phyloP scores from a whole-genome alignment of 257 asterid genomes.

The Capsicum chinense region DNA sequence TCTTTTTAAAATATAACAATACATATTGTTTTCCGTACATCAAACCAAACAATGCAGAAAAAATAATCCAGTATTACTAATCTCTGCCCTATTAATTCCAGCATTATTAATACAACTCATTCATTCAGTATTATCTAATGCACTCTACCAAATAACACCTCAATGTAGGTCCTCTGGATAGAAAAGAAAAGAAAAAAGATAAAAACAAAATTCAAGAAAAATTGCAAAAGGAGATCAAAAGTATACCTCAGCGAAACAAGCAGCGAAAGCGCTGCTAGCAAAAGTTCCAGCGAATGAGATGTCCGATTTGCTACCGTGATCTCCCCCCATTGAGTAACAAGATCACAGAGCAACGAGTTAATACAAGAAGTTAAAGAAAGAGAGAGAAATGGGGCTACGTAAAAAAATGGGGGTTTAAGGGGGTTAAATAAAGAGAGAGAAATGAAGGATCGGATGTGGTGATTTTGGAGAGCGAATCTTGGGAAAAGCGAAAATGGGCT shows the following conservation, averaged over 20 bases:
- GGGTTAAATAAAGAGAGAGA: neutral
- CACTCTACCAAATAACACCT: too few relatives aligned
- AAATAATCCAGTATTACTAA: too few relatives aligned
- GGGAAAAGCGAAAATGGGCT: conserved; percentile 10
- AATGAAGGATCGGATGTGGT: neutral
- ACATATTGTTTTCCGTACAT: too few relatives aligned
- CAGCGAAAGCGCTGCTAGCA: conserved; percentile 92
- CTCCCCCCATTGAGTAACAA: conserved; percentile 51
- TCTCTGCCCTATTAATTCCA: too few relatives aligned
- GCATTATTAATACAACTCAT: too few relatives aligned
- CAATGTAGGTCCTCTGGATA: too few relatives aligned
- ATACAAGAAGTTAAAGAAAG: neutral
- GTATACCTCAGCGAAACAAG: conserved; percentile 87
- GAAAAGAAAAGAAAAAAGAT: neutral
- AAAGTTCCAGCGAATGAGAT: conserved; percentile 83
- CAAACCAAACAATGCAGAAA: too few relatives aligned
- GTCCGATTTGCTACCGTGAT: conserved; percentile 75
- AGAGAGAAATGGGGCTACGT: neutral
- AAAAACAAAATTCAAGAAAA: neutral
- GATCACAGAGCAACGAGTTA: neutral
- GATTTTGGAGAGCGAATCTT: neutral
- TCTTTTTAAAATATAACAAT: too few relatives aligned
- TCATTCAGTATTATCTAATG: too few relatives aligned
- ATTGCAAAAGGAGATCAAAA: neutral
- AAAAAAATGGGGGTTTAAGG: neutral